Evolutionary conservation across 306 rosid genomes (phyloP).

Genomic region (Cucurbita ficifolia): DNA sequence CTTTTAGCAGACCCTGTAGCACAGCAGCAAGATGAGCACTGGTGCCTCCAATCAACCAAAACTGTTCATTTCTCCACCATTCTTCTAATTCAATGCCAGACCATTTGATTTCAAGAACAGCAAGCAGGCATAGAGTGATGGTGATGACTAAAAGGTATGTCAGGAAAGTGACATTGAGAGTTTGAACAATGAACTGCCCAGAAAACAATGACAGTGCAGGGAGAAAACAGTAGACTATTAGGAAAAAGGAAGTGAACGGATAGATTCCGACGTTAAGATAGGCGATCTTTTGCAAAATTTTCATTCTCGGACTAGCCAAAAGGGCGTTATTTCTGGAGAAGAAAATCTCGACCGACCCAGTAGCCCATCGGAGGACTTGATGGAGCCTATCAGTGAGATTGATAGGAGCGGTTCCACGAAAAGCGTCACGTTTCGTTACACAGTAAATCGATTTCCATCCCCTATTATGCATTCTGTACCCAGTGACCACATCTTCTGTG

Average conservation of each 20-base stretch:
- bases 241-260: constrained; percentile 89
- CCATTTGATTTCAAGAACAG: constrained; percentile 86
- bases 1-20: constrained; percentile 81
- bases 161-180: constrained; percentile 71
- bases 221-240: constrained; percentile 92
- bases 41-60: constrained; percentile 96
- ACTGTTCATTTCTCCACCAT: constrained; percentile 99
- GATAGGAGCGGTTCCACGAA: constrained; percentile 97
- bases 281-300: constrained; percentile 68
- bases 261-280: constrained; percentile 92
- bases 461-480: constrained; percentile 90
- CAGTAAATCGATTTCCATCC: constrained; percentile 96
- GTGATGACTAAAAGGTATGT: constrained; percentile 61
- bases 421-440: constrained; percentile 90
- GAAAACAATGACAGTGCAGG: constrained; percentile 95
- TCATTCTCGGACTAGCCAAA: constrained; percentile 68
- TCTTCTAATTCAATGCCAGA: constrained; percentile 89
- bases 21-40: constrained; percentile 98
- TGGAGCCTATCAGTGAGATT: constrained; percentile 92
- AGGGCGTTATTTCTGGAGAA: constrained; percentile 90
- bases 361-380: constrained; percentile 97
- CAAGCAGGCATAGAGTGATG: constrained; percentile 62
- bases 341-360: constrained; percentile 94
- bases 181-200: constrained; percentile 85
- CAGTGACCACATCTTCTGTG: constrained; percentile 95